A percentile compares a stretch with the other conserved stretches of the same genome.
These are phyloP conservation scores for Globisporangium cylindrosporum DNA, from an alignment of 352 stramenopile genomes.

Conservation along the genomic window DNA sequence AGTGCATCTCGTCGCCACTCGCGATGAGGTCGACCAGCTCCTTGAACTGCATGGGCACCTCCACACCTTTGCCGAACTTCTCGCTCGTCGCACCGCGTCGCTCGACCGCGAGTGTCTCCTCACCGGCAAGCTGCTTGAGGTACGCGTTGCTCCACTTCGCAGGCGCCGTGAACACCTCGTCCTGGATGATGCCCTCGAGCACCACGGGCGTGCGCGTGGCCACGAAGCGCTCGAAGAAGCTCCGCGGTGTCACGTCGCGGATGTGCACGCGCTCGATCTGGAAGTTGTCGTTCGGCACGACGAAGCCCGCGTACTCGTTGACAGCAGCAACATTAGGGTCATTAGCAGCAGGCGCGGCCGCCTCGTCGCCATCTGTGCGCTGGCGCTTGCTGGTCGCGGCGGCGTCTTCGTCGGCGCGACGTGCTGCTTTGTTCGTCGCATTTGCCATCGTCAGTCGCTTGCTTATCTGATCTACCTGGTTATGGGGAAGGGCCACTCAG, in stretches of 20 bases:
- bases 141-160: slow-evolving; percentile 80
- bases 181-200: slow-evolving; percentile 55
- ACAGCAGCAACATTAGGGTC: slow-evolving; percentile 1
- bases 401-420: neutral
- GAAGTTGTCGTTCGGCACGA: slow-evolving; percentile 39
- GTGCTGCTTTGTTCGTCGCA: slow-evolving; percentile 13
- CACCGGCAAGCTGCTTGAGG: slow-evolving; percentile 52
- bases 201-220: slow-evolving; percentile 80
- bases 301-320: slow-evolving; percentile 68
- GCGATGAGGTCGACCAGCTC: slow-evolving; percentile 74
- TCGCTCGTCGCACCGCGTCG: slow-evolving; percentile 57
- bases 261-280: slow-evolving; percentile 54
- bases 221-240: slow-evolving; percentile 81
- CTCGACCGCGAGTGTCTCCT: slow-evolving; percentile 77
- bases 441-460: neutral
- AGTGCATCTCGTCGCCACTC: slow-evolving; percentile 73
- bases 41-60: slow-evolving; percentile 79
- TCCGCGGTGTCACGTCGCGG: slow-evolving; percentile 46
- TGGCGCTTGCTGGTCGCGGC: slow-evolving; percentile 30
- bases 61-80: slow-evolving; percentile 84
- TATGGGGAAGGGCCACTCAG: neutral
- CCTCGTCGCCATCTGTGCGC: slow-evolving; percentile 30
- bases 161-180: slow-evolving; percentile 47
- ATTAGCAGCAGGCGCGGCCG: neutral
- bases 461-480: neutral